These are phyloP conservation scores for Phaeosphaeriaceae sp. DNA, from an alignment of 2,329 filamentous ascomycete genomes.

Conservation along the genomic window DNA sequence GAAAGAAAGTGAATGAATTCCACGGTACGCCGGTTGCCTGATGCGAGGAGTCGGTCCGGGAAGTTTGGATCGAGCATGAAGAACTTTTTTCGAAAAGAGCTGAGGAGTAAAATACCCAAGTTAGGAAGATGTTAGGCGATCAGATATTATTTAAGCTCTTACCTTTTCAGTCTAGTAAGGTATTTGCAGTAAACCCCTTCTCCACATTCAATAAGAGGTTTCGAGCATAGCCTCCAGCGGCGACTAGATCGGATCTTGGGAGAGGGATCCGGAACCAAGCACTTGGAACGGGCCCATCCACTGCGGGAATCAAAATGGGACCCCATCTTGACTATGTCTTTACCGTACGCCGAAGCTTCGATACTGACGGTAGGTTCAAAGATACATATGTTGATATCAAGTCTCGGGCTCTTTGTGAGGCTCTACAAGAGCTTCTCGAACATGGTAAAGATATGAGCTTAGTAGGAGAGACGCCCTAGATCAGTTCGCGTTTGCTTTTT, in stretches of 20 bases:
- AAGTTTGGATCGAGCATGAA: constrained; percentile 21
- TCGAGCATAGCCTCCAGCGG: too few species aligned
- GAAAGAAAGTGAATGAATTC: constrained; percentile 16
- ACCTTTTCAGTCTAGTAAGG: constrained; percentile 20
- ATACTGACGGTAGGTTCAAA: constrained; percentile 82
- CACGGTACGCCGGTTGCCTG: constrained; percentile 6
- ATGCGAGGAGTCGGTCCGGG: constrained; percentile 13
- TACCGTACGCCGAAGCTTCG: constrained; percentile 80
- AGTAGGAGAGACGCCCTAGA: constrained; percentile 76
- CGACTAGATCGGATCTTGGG: too few species aligned
- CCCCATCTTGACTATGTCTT: constrained; percentile 80
- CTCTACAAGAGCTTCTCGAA: constrained; percentile 73
- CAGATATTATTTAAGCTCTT: constrained; percentile 9
- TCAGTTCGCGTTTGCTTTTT: constrained; percentile 56
- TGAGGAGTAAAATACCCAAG: background rate
- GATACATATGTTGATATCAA: constrained; percentile 82
- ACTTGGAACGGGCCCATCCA: too few species aligned
- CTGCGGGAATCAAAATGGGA: too few species aligned
- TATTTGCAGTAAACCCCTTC: constrained; percentile 24
- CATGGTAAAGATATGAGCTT: constrained; percentile 78
- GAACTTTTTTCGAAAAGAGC: constrained; percentile 9
- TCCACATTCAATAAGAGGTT: too few species aligned
- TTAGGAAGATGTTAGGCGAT: constrained; percentile 2
- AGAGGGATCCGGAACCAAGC: too few species aligned
- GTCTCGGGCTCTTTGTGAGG: constrained; percentile 77